Evolutionary conservation across 2,329 filamentous ascomycete genomes (phyloP), one percentile per base, ranked within the genome.

Genomic region (Trichoderma gracile): DNA sequence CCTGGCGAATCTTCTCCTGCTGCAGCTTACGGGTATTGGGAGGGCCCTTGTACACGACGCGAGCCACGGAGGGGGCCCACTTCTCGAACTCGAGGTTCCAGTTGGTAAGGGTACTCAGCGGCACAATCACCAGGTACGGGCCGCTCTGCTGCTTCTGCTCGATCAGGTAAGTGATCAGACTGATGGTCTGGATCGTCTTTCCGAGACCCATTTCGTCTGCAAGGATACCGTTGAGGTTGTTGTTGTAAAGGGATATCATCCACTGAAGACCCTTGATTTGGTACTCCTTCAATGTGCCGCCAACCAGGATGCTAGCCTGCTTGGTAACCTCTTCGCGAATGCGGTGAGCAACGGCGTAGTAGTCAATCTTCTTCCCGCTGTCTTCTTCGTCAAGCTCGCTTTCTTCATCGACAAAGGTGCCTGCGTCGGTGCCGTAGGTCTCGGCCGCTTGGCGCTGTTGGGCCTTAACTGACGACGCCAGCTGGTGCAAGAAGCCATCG

Each of bases 211-310:
- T 99, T 79, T 99, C 95, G 73, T 99, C 95, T 65, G 95, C 95
- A 72, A 99, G 82, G 69, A 99, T 98, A 85, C 95, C 95, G 77
- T 99, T 99, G 69, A 99, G 86, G 78, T 97, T 99, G 83, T 99
- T 99, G 88, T 99, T 99, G 85, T 98, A 99, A 15, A 99, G 84
- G 15, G 95, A 99, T 67, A 99, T 89, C 95, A 99, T 99, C 95
- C 95, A 99, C 77, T 99, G 94, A 54, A 99, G 81, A 84, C 95
- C 95, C 87, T 97, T 98, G 78, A 99, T 71, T 79, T 99, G 95
- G 78, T 99, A 99, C 76, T 99, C 95, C 78, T 99, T 99, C 69
- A 99, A 83, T 12, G 83, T 91, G 74, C 95, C 95, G 75, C 95
- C 95, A 68, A 98, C 92, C 66, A 99, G 84, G 49, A 96, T 96